A percentile compares a stretch with the other conserved stretches of the same genome.
phyloP scores from a whole-genome alignment of 1,284 basidiomycete genomes.

The Amylostereum areolatum region DNA sequence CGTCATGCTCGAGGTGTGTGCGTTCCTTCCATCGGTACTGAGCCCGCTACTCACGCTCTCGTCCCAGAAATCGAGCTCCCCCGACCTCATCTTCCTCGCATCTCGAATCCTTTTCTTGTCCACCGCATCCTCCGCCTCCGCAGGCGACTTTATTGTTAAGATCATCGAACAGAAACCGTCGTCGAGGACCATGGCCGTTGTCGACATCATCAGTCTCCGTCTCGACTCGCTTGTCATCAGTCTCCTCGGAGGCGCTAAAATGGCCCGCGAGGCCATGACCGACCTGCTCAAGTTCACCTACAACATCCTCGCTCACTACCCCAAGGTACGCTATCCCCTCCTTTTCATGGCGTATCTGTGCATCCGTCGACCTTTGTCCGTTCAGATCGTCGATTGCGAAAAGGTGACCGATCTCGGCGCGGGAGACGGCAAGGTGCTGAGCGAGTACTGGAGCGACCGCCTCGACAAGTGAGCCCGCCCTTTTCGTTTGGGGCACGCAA shows the following conservation, averaged over 20 bases:
- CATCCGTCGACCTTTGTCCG: no score
- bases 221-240: slow-evolving; percentile 43
- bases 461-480: no score
- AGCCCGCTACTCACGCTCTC: background rate
- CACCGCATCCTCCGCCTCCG: slow-evolving; percentile 43
- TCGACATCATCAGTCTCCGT: slow-evolving; percentile 56
- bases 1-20: slow-evolving; percentile 54
- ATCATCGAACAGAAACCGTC: slow-evolving; percentile 57
- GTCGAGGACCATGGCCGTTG: slow-evolving; percentile 38
- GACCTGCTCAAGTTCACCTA: slow-evolving; percentile 76
- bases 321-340: slow-evolving; percentile 34
- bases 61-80: slow-evolving; percentile 55
- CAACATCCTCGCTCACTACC: slow-evolving; percentile 70
- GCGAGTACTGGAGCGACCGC: slow-evolving; percentile 66
- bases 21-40: slow-evolving; percentile 2
- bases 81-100: slow-evolving; percentile 66
- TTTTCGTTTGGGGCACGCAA: no score
- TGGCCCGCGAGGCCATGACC: slow-evolving; percentile 63
- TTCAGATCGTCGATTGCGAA: slow-evolving; percentile 13
- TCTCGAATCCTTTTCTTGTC: slow-evolving; percentile 72
- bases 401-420: slow-evolving; percentile 12
- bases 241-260: slow-evolving; percentile 44
- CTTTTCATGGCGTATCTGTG: no score
- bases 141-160: slow-evolving; percentile 42
- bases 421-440: slow-evolving; percentile 31